A percentile compares a stretch with the other conserved stretches of the same genome.
These are phyloP conservation scores for Lunularia cruciata DNA, from an alignment of 225 moss, liverwort and hornwort species.

Conservation along the genomic window DNA sequence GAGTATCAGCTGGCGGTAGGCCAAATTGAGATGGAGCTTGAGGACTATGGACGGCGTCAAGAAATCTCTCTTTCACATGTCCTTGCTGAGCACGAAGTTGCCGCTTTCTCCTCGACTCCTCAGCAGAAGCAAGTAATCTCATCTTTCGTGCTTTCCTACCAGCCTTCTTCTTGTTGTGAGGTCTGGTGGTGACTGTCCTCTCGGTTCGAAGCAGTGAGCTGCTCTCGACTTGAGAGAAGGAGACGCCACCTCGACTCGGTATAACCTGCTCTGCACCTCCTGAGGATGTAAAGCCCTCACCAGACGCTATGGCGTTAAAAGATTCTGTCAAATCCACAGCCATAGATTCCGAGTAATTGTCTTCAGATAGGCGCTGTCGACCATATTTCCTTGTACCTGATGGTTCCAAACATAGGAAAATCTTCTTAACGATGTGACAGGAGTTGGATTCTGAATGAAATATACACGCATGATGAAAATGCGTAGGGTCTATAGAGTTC, in stretches of 20 bases:
- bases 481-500: too few relatives aligned
- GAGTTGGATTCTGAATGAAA: too few relatives aligned
- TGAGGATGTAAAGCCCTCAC: constrained; percentile 33
- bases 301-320: constrained; percentile 56
- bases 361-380: constrained; percentile 64
- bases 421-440: too few relatives aligned
- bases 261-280: constrained; percentile 35
- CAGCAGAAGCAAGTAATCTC: constrained; percentile 75
- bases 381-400: constrained; percentile 66
- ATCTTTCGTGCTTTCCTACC: constrained; percentile 87
- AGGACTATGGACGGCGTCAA: constrained; percentile 28
- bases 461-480: too few relatives aligned
- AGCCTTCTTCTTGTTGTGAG: constrained; percentile 53
- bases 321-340: constrained; percentile 66
- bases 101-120: constrained; percentile 80
- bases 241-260: constrained; percentile 24
- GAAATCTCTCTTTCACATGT: constrained; percentile 29
- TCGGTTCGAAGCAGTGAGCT: constrained; percentile 18
- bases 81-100: constrained; percentile 48
- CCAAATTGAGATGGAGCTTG: constrained; percentile 25
- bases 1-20: constrained; percentile 10
- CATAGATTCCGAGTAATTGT: constrained; percentile 39
- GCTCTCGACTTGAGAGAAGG: constrained; percentile 28
- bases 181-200: constrained; percentile 19
- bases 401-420: too few relatives aligned